A percentile compares a stretch with the other conserved stretches of the same genome.
phyloP scores from a whole-genome alignment of 1,284 basidiomycete genomes.

The Boletus sp. region DNA sequence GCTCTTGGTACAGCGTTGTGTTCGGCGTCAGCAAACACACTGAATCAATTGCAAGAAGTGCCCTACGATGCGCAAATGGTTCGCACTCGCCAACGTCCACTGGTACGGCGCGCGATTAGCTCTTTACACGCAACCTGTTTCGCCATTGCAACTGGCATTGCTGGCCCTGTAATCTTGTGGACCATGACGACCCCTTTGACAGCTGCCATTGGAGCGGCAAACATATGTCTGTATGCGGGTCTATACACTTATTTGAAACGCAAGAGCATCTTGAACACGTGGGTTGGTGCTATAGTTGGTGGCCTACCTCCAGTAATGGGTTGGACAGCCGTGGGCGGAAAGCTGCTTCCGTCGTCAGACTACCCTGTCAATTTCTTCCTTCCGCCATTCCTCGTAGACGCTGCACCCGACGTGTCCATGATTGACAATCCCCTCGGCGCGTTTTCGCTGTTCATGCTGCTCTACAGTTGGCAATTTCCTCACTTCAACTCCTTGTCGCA shows the following conservation, averaged over 20 bases:
- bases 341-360: constrained; percentile 61
- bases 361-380: constrained; percentile 58
- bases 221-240: constrained; percentile 88
- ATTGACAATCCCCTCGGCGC: constrained; percentile 77
- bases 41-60: constrained; percentile 94
- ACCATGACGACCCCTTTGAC: constrained; percentile 88
- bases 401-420: constrained; percentile 42
- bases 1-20: constrained; percentile 89
- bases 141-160: constrained; percentile 68
- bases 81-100: constrained; percentile 83
- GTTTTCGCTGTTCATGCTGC: constrained; percentile 71
- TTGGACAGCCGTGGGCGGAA: constrained; percentile 92
- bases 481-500: constrained; percentile 96
- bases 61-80: constrained; percentile 98
- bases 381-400: constrained; percentile 44
- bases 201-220: constrained; percentile 78
- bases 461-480: constrained; percentile 98
- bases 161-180: constrained; percentile 78
- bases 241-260: constrained; percentile 94
- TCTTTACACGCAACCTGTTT: constrained; percentile 85
- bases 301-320: constrained; percentile 96
- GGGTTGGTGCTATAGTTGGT: constrained; percentile 93
- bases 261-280: constrained; percentile 87
- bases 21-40: constrained; percentile 88
- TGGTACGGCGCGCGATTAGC: constrained; percentile 82